Evolutionary conservation across 306 rosid species (phyloP).

Genomic region (Vigna radiata): DNA sequence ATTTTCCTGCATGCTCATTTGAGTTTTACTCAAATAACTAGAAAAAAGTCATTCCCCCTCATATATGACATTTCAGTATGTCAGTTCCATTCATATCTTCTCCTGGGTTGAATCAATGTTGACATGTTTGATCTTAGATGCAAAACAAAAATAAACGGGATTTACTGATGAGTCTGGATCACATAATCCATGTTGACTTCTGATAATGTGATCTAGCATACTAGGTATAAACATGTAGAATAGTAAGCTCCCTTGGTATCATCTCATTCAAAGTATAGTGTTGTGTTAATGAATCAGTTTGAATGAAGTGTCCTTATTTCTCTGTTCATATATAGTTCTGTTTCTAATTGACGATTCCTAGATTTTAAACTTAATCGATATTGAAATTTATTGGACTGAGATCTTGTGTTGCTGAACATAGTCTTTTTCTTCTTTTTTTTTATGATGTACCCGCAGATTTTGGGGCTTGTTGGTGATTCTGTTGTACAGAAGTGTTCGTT

Average conservation of each 20-base stretch:
- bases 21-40: conserved; percentile 15
- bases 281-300: conserved; percentile 26
- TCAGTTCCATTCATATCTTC: background rate
- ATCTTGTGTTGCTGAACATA: conserved; percentile 40
- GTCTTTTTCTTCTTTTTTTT: conserved; percentile 45
- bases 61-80: background rate
- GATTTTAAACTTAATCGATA: conserved; percentile 7
- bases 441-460: conserved; percentile 68
- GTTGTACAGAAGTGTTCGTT: conserved; percentile 53
- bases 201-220: background rate
- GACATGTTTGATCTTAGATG: background rate
- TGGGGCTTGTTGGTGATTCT: conserved; percentile 62
- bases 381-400: conserved; percentile 35
- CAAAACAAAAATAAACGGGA: background rate
- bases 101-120: conserved; percentile 2
- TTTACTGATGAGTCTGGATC: background rate
- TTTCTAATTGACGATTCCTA: conserved; percentile 11
- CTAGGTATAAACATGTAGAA: conserved; percentile 19
- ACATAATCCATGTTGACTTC: background rate
- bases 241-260: background rate
- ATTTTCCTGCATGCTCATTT: conserved; percentile 1
- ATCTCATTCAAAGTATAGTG: background rate
- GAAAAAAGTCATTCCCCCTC: background rate
- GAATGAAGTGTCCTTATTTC: conserved; percentile 20
- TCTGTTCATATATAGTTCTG: conserved; percentile 31